These are phyloP conservation scores for Suhomyces taliae DNA, from an alignment of 1,139 yeast genomes.

Conservation along the genomic window DNA sequence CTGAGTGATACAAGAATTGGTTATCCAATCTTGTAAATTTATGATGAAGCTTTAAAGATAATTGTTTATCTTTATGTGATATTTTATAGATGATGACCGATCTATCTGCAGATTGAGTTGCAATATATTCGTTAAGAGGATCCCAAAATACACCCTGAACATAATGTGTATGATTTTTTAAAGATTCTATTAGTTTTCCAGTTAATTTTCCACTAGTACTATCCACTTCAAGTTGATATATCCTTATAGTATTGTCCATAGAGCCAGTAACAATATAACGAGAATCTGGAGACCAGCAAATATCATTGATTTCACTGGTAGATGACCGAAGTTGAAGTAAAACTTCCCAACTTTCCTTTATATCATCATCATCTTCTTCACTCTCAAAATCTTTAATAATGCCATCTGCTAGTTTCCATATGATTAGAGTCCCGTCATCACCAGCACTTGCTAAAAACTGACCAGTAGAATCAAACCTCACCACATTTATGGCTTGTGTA, in stretches of 20 bases:
- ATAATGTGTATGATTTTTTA: constrained; percentile 79
- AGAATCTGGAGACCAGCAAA: constrained; percentile 89
- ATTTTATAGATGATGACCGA: constrained; percentile 61
- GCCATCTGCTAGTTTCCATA: constrained; percentile 69
- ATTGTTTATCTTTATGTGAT: background rate
- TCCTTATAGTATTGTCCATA: constrained; percentile 80
- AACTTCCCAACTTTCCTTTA: constrained; percentile 71
- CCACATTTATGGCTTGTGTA: constrained; percentile 92
- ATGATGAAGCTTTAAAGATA: constrained; percentile 19
- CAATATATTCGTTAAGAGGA: constrained; percentile 71
- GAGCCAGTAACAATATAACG: constrained; percentile 79
- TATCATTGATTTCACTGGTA: constrained; percentile 80
- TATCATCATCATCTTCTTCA: constrained; percentile 51
- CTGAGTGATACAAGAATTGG: constrained; percentile 69
- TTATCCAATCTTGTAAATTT: constrained; percentile 27
- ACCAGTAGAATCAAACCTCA: constrained; percentile 73
- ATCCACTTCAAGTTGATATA: constrained; percentile 48
- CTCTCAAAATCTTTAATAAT: constrained; percentile 58
- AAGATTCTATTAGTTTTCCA: constrained; percentile 61
- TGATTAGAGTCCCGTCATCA: constrained; percentile 84
- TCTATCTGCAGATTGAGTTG: constrained; percentile 90
- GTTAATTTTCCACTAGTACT: constrained; percentile 20
- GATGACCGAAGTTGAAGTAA: constrained; percentile 57
- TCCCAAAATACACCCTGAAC: constrained; percentile 98
- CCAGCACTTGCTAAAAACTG: constrained; percentile 82